Evolutionary conservation across 2,329 filamentous ascomycete species (phyloP), one percentile per base, ranked within the genome.

Genomic region (Beauveria sp.): DNA sequence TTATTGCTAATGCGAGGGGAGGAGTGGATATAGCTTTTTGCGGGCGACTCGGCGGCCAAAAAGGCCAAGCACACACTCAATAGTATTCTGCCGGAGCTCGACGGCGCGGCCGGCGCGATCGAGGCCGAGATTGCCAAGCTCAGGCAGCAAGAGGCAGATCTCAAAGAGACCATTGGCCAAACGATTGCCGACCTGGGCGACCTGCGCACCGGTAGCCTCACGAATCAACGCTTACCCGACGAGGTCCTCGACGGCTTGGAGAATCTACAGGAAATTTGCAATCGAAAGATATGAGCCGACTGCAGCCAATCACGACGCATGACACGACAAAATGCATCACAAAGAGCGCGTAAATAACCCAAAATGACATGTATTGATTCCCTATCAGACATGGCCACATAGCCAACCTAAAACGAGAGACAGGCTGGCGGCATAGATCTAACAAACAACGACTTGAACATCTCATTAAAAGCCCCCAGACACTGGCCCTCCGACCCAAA

Each of bases 111-210:
- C 46, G 73, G 77, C 18, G 83, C 85, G 63, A 75, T 96, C 31
- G 84, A 92, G 69, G 79, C 79, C 22, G 88, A 95, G 69, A 84
- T 93, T 61, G 77, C 80, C 62, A 78, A 77, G 45, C 77, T 93
- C 5, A 83, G 90, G 66, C 77, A 82, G 40, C 88, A 93, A 66
- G 85, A 88, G 59, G 78, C 80, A 0, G 71, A 72, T 1, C 75
- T 91, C 3, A 73, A 89, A 6, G 77, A 81, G 4, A 82, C 84
- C 12, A 81, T 95, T 57, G 81, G 81, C 65, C 80, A 85, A 61
- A 87, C 82, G 0, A 82, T 95, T 18, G 88, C 88, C 38, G 85
- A 83, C 53, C 77, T 96, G 71, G 96, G 91, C 73, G 90, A 96
- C 73, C 79, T 96, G 61, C 86, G 90, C 51, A 93, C 95, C 69